Percentiles rank a stretch among this genome's conserved stretches.
phyloP scores from a whole-genome alignment of 192 early-diverging fungal species.

The Radiomyces spectabilis region DNA sequence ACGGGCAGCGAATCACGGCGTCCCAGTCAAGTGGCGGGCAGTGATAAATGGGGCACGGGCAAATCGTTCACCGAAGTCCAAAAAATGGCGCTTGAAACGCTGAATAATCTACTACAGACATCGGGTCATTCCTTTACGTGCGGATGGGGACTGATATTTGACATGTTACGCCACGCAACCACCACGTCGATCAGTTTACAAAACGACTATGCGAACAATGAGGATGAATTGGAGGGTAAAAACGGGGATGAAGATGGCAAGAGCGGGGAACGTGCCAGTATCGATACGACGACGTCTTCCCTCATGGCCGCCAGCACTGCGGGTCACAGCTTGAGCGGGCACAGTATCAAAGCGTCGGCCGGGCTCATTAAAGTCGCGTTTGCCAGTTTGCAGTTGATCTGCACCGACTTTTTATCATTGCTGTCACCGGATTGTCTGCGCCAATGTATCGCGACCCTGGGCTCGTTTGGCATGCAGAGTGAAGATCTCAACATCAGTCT shows the following conservation, averaged over 20 bases:
- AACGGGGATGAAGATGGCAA: constrained; percentile 1
- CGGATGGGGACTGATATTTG: constrained; percentile 88
- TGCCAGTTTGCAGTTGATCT: constrained; percentile 89
- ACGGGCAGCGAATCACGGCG: background rate
- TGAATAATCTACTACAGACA: constrained; percentile 85
- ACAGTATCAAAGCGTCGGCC: constrained; percentile 2
- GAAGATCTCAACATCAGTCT: constrained; percentile 94
- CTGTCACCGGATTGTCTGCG: constrained; percentile 67
- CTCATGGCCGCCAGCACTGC: background rate
- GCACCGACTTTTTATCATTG: constrained; percentile 86
- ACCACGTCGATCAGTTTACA: background rate
- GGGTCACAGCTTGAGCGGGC: background rate
- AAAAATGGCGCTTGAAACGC: constrained; percentile 76
- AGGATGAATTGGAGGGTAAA: constrained; percentile 1
- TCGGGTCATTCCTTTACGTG: constrained; percentile 79
- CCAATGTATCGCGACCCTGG: constrained; percentile 75
- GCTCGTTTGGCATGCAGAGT: constrained; percentile 69
- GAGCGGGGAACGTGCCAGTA: background rate
- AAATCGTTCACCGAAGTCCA: constrained; percentile 54
- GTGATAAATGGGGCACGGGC: background rate
- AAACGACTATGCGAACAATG: background rate
- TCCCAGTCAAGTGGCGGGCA: background rate
- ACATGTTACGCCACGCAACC: constrained; percentile 64
- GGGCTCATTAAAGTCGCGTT: constrained; percentile 76
- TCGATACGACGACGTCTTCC: constrained; percentile 9